phyloP scores from a whole-genome alignment of 2,329 filamentous ascomycete genomes.

The Raffaelea arxii region DNA sequence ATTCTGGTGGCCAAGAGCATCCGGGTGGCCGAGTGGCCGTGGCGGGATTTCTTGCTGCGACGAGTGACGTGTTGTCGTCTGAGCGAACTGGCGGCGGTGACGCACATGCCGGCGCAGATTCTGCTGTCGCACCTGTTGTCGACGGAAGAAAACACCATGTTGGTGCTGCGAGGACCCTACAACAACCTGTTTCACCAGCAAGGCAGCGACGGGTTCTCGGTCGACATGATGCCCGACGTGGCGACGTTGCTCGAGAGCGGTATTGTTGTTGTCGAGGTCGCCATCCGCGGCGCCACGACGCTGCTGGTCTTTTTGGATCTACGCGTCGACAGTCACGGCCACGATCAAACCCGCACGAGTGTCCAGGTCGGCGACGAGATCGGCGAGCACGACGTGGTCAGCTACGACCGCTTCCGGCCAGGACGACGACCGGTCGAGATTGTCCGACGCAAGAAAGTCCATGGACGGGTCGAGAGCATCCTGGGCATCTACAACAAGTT shows the following conservation, averaged over 20 bases:
- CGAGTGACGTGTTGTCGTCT: conserved; percentile 18
- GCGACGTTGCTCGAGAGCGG: conserved; percentile 3
- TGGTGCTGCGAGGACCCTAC: conserved; percentile 3
- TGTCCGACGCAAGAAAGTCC: too few relatives aligned
- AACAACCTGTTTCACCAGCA: conserved; percentile 5
- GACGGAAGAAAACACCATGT: conserved; percentile 1
- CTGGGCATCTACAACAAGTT: too few relatives aligned
- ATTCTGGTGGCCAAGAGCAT: conserved; percentile 18
- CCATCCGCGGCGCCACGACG: conserved; percentile 3
- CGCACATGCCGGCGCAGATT: conserved; percentile 12
- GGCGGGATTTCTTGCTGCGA: conserved; percentile 20
- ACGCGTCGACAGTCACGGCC: too few relatives aligned
- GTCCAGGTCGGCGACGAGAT: too few relatives aligned
- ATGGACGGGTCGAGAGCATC: too few relatives aligned
- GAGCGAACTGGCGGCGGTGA: conserved; percentile 16
- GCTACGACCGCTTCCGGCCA: too few relatives aligned
- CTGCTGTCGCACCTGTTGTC: conserved; percentile 5
- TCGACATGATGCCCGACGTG: conserved; percentile 5
- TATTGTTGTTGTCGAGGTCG: conserved; percentile 6
- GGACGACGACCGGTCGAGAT: too few relatives aligned
- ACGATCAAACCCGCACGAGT: too few relatives aligned
- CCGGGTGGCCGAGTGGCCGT: conserved; percentile 20
- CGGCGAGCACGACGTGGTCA: too few relatives aligned
- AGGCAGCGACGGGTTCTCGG: conserved; percentile 5
- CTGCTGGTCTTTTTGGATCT: conserved; percentile 7